Conservation (phyloP, 306 rosid genomes). For the Alnus rubra region DNA sequence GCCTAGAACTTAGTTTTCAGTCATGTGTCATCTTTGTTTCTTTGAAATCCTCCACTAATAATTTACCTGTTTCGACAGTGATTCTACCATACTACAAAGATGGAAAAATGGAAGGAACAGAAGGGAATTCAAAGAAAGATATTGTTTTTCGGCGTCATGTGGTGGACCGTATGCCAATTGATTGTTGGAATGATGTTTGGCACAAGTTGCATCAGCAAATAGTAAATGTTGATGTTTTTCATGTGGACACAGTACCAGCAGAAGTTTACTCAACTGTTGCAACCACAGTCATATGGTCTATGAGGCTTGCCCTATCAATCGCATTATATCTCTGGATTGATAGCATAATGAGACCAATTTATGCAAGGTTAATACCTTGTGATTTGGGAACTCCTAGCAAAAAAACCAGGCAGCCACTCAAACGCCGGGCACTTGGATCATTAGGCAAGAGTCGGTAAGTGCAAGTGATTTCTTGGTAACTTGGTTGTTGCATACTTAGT, state of each 20-base stretch:
- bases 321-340: conserved; percentile 82
- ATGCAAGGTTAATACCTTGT: conserved; percentile 86
- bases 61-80: conserved; percentile 51
- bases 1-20: neutral
- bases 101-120: conserved; percentile 39
- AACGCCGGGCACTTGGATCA: conserved; percentile 75
- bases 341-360: conserved; percentile 81
- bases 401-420: conserved; percentile 50
- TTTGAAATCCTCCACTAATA: conserved; percentile 22
- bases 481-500: conserved; percentile 23
- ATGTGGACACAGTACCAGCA: conserved; percentile 74
- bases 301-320: conserved; percentile 86
- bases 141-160: conserved; percentile 80
- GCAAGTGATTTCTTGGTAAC: conserved; percentile 18
- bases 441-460: conserved; percentile 91
- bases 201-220: conserved; percentile 88
- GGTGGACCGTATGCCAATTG: conserved; percentile 90
- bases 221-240: conserved; percentile 83
- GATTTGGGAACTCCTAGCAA: conserved; percentile 78
- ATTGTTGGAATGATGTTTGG: conserved; percentile 97
- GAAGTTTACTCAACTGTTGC: conserved; percentile 85
- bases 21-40: conserved; percentile 19
- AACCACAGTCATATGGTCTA: conserved; percentile 90
- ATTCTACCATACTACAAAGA: conserved; percentile 86
- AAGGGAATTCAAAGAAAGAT: conserved; percentile 55